Evolutionary conservation across 495 filamentous ascomycete genomes (phyloP).

Genomic region (Penicillium taxi): DNA sequence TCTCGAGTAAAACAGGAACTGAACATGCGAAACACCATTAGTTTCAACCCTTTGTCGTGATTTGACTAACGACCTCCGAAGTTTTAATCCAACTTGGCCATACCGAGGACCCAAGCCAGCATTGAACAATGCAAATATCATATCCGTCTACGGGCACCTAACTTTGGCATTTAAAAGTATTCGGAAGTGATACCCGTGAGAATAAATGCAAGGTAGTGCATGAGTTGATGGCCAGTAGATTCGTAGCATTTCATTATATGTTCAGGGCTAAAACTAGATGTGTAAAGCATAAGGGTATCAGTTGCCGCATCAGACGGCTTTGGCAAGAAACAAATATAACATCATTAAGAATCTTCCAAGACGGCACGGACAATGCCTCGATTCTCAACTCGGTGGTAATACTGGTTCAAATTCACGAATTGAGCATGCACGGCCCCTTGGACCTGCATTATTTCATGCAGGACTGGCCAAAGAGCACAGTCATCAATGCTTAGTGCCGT

Average conservation of each 20-base stretch:
- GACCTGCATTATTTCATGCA: constrained; percentile 47
- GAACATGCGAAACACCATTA: too few species aligned
- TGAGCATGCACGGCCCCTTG: constrained; percentile 19
- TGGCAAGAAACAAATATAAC: not conserved
- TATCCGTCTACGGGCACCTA: too few species aligned
- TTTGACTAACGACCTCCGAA: too few species aligned
- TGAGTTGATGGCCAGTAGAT: too few species aligned
- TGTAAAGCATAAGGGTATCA: constrained; percentile 1
- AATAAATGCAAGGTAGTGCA: constrained; percentile 2
- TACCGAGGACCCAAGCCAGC: too few species aligned
- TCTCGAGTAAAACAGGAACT: too few species aligned
- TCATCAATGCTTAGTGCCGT: constrained; percentile 53
- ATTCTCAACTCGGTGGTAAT: constrained; percentile 44
- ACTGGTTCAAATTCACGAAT: constrained; percentile 42
- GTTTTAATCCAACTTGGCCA: too few species aligned
- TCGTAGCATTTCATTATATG: constrained; percentile 2
- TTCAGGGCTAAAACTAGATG: constrained; percentile 1
- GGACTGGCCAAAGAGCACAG: constrained; percentile 63
- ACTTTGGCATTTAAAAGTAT: too few species aligned
- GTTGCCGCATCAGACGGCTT: not conserved
- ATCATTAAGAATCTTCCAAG: constrained; percentile 25
- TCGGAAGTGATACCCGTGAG: not conserved
- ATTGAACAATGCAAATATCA: too few species aligned
- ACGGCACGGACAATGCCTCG: constrained; percentile 42
- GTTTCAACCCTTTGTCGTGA: too few species aligned